Base-by-base conservation (phyloP, 2,329 filamentous ascomycete species). In the Teratosphaeria viscida region DNA sequence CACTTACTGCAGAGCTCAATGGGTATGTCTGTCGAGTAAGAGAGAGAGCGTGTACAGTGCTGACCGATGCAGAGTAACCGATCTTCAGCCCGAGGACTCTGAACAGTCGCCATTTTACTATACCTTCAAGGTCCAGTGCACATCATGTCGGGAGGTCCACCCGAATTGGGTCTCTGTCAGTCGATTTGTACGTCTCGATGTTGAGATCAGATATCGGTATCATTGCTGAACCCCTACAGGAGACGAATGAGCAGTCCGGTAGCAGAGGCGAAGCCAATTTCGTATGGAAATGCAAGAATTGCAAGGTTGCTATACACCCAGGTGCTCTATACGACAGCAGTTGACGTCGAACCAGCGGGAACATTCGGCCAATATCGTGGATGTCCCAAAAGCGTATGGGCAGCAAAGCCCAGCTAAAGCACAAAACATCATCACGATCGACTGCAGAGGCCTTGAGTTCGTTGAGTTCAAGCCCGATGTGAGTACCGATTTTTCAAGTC, bases 201-300 rank as follows among this genome's bases (percentile, higher is more conserved):
- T 47, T n/a, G 32, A 49, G 29, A 8, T 16, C 27, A 32, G 16
- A 54, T 37, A 43, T 19, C 26, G 16, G 32, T 27, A 8, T 19
- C 19, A 5, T 23, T 19, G 23, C 16, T 37, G 19, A 32, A 12
- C 32, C 5, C 53, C 27, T 29, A 7, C 63, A 96, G 90, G 92
- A 97, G 72, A 82, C 80, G 70, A 92, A 95, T 71, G 91, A 96
- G 65, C 85, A 96, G 74, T 94, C 90, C 64, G 92, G 92, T 39
- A 96, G 92, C 74, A 84, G 90, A 70, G 94, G 94, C 65, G 92
- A 97, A 75, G 94, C 94, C 62, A 97, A 97, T 75, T 99, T 99
- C 75, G 94, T 99, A n/a, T 99, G 94, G 92, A 92, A 86, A 74
- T 99, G 94, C 82, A 96, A 95, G 76, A 92, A 94, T 72, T 99